Evolutionary conservation across 2,329 filamentous ascomycete species (phyloP), one percentile per base, ranked within the genome.

Genomic region (Diaporthe nobilis): DNA sequence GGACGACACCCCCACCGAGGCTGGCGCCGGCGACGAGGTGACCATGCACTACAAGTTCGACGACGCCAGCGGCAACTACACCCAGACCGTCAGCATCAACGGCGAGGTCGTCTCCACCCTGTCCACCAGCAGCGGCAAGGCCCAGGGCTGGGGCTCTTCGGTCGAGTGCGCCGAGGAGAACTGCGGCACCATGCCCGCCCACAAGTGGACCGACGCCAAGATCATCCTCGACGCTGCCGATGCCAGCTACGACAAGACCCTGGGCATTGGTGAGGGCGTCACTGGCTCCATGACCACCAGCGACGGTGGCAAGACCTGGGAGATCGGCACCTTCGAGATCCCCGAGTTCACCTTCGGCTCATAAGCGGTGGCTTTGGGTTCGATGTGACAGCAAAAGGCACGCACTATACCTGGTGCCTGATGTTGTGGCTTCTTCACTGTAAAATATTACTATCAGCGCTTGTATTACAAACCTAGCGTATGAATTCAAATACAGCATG

Each of bases 101-200:
- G 74, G 76, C 34, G 37, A 58, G 39, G 58, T 76, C 42, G 83
- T 88, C 42, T 85, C 85, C 0, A 86, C 83, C 0, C 82, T 88
- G 3, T 87, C 86, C 2, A 88, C 87, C 65, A 85, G 81, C 71
- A 84, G 84, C 75, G 85, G 83, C 34, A 78, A 85, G 10, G 85
- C 85, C 4, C 78, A 83, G 80, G 85, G 86, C 77, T 87, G 85
- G 82, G 86, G 85, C 2, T 85, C 83, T 53, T 82, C 85, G 0
- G 83, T 87, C 25, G 90, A 94, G 81, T 91, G 91, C 82, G 94
- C 92, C 73, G 92, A 92, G 82, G 93, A 96, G 84, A 93, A 94
- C 87, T 96, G 94, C 87, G 94, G 94, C 78, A 76, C 76, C 47
- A 58, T 77, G 12, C 55, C 63, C 39, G 76, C 76, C 20, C 76